phyloP scores from a whole-genome alignment of 345 rosid species.

The Psidium guajava region DNA sequence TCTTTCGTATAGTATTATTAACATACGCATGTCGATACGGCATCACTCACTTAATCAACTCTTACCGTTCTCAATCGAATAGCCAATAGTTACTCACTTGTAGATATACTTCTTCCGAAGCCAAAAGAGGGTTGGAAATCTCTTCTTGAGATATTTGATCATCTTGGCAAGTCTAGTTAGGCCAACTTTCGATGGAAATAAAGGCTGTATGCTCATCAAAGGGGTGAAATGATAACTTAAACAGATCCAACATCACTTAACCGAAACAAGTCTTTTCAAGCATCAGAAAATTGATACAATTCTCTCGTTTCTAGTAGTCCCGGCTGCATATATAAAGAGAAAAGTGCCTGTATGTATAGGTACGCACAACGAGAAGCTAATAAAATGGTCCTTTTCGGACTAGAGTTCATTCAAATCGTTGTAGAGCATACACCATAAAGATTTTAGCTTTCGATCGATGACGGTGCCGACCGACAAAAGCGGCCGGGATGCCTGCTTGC shows the following conservation, averaged over 20 bases:
- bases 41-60: neutral
- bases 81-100: neutral
- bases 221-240: neutral
- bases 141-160: neutral
- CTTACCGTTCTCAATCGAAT: neutral
- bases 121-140: neutral
- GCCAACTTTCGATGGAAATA: neutral
- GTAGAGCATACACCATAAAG: neutral
- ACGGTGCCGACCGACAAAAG: neutral
- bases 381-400: neutral
- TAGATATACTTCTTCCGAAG: neutral
- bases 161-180: neutral
- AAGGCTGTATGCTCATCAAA: neutral
- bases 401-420: neutral
- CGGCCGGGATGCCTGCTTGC: neutral
- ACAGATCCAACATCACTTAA: neutral
- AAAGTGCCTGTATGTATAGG: neutral
- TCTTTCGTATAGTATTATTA: neutral
- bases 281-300: neutral
- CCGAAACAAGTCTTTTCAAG: neutral
- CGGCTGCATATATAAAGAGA: neutral
- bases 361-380: neutral
- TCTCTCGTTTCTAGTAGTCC: neutral
- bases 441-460: neutral
- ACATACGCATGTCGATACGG: neutral